Conservation (phyloP, 352 stramenopile species). For the Phytophthora foliorum region DNA sequence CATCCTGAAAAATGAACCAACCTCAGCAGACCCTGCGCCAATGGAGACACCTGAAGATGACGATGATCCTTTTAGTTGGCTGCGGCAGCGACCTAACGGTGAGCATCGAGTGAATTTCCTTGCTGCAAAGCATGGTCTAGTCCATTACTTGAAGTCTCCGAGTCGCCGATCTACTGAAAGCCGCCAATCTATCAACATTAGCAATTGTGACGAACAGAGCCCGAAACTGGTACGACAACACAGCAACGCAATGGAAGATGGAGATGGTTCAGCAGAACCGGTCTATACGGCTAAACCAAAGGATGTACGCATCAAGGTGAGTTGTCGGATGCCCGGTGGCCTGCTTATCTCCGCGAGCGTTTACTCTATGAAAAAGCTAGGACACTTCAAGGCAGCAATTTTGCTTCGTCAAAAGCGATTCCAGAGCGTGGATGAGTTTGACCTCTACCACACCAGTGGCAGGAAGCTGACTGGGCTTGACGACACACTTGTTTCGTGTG, state of each 20-base stretch:
- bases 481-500: conserved; percentile 42
- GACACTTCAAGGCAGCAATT: conserved; percentile 64
- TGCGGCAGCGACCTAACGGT: conserved; percentile 54
- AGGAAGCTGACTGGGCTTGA: conserved; percentile 48
- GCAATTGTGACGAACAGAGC: not conserved
- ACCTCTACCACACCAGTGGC: conserved; percentile 56
- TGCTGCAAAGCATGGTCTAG: conserved; percentile 54
- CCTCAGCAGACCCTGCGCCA: not conserved
- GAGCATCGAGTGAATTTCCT: conserved; percentile 65
- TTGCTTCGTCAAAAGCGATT: conserved; percentile 53
- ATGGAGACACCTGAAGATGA: conserved; percentile 9
- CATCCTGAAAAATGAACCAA: conserved; percentile 4
- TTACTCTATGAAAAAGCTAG: conserved; percentile 55
- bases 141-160: conserved; percentile 42
- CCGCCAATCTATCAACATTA: conserved; percentile 3
- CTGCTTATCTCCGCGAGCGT: conserved; percentile 53
- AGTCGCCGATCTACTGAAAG: conserved; percentile 16
- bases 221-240: conserved; percentile 12
- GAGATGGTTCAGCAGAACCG: conserved; percentile 1
- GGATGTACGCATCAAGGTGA: conserved; percentile 49
- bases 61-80: conserved; percentile 70
- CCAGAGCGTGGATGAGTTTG: conserved; percentile 58
- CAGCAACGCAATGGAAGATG: conserved; percentile 23
- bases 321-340: conserved; percentile 64
- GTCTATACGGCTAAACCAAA: conserved; percentile 21